A percentile compares a stretch with the other conserved stretches of the same genome.
Evolutionary conservation across 2,329 filamentous ascomycete genomes (phyloP).

Genomic region (Colletotrichum spaethianum): DNA sequence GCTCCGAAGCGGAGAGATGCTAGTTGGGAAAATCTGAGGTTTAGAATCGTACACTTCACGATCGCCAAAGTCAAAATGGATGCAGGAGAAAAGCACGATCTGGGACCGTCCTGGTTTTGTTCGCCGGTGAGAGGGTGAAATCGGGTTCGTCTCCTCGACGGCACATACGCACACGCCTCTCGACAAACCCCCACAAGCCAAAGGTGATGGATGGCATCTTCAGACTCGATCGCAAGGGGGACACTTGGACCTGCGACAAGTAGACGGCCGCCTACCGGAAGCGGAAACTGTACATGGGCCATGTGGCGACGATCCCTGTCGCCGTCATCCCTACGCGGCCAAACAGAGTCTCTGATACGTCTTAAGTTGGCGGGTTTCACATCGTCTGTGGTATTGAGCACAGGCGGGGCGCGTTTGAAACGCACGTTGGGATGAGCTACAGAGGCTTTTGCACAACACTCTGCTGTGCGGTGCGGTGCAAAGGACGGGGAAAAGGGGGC

Average conservation of each 20-base stretch:
- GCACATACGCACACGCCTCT: too few species aligned
- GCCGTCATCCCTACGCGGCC: background rate
- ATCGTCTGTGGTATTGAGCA: slow-evolving; percentile 2
- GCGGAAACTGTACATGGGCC: background rate
- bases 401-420: slow-evolving; percentile 12
- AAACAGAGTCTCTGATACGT: slow-evolving; percentile 29
- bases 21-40: background rate
- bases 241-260: background rate
- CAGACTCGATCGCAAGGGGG: too few species aligned
- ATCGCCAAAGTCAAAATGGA: too few species aligned
- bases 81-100: background rate
- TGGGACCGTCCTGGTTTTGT: slow-evolving; percentile 9
- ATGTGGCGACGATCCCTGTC: slow-evolving; percentile 1
- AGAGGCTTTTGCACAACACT: background rate
- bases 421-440: background rate
- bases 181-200: background rate
- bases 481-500: background rate
- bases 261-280: background rate
- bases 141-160: background rate
- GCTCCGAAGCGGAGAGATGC: background rate
- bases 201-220: background rate
- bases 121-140: background rate
- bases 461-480: too few species aligned
- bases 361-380: slow-evolving; percentile 35
- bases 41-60: too few species aligned